A percentile compares a stretch with the other conserved stretches of the same genome.
These are phyloP conservation scores for Cordia subcordata DNA, from an alignment of 257 asterid species.

Conservation along the genomic window DNA sequence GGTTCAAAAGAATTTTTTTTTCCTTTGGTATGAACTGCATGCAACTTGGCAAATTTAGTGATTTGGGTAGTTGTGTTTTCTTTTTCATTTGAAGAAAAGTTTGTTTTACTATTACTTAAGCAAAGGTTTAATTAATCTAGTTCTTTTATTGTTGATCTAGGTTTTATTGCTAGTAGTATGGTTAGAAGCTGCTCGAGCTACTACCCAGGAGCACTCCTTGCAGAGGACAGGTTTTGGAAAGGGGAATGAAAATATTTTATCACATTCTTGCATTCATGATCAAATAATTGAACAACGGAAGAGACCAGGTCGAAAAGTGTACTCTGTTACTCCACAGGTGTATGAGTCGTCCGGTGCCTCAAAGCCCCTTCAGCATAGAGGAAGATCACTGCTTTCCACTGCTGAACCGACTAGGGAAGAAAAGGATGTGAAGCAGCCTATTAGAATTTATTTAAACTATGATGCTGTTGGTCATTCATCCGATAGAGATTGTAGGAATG, in stretches of 20 bases:
- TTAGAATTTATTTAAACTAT: conserved; percentile 85
- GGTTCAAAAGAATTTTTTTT: background rate
- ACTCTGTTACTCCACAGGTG: conserved; percentile 80
- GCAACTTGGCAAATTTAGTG: background rate
- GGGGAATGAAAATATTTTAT: conserved; percentile 26
- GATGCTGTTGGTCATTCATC: conserved; percentile 98
- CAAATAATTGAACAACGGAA: conserved; percentile 82
- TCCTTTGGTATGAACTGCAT: background rate
- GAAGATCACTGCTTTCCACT: conserved; percentile 62
- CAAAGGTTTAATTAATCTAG: background rate
- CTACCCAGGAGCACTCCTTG: conserved; percentile 35
- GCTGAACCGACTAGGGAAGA: conserved; percentile 30
- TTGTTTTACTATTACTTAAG: background rate
- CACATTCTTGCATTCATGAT: conserved; percentile 94
- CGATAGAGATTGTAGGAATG: conserved; percentile 76
- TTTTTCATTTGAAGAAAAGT: background rate
- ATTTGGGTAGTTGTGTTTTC: background rate
- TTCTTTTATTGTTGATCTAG: conserved; percentile 33
- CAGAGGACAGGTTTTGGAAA: conserved; percentile 33
- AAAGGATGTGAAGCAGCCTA: conserved; percentile 66
- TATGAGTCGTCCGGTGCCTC: conserved; percentile 45
- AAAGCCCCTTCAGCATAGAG: conserved; percentile 37
- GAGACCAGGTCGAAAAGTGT: conserved; percentile 75
- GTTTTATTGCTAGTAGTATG: conserved; percentile 55
- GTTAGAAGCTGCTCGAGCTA: conserved; percentile 44